A percentile compares a stretch with the other conserved stretches of the same genome.
Evolutionary conservation across 495 filamentous ascomycete species (phyloP).

Genomic region (Geopyxis carbonaria): DNA sequence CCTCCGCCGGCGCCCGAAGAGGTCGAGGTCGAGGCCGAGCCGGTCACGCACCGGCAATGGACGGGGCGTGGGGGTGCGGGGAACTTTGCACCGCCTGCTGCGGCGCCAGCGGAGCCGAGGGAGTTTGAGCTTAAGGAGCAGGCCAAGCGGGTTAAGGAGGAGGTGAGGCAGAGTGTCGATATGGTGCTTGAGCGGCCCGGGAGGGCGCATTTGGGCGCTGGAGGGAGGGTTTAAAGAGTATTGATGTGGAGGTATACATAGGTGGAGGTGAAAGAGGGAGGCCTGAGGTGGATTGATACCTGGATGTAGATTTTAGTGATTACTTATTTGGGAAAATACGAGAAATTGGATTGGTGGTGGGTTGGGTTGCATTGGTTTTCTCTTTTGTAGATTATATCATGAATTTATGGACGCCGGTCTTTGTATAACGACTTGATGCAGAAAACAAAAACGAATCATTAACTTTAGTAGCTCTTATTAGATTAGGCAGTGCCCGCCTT

Average conservation of each 20-base stretch:
- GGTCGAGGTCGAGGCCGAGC: conserved; percentile 7
- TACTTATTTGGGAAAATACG: too few relatives aligned
- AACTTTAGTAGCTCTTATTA: too few relatives aligned
- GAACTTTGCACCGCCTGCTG: conserved; percentile 12
- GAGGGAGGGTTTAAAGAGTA: conserved; percentile 6
- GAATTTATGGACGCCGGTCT: too few relatives aligned
- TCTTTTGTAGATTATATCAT: too few relatives aligned
- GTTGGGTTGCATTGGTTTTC: too few relatives aligned
- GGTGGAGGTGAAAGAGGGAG: conserved; percentile 15
- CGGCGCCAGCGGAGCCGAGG: conserved; percentile 7
- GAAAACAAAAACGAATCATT: too few relatives aligned
- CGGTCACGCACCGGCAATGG: conserved; percentile 14
- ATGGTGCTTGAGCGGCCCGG: conserved; percentile 12
- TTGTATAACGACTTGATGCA: too few relatives aligned
- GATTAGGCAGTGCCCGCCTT: too few relatives aligned
- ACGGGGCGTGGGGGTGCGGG: conserved; percentile 22
- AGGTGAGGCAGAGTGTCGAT: conserved; percentile 16
- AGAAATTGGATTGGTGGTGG: too few relatives aligned
- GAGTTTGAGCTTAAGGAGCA: conserved; percentile 9
- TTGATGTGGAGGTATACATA: background rate
- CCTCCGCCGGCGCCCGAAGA: conserved; percentile 19
- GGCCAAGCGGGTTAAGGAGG: conserved; percentile 12
- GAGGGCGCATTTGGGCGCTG: conserved; percentile 15
- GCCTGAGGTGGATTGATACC: background rate
- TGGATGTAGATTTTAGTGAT: too few relatives aligned